These are phyloP conservation scores for Candida methanosorbosa DNA, from an alignment of 805 yeast genomes.

Conservation along the genomic window DNA sequence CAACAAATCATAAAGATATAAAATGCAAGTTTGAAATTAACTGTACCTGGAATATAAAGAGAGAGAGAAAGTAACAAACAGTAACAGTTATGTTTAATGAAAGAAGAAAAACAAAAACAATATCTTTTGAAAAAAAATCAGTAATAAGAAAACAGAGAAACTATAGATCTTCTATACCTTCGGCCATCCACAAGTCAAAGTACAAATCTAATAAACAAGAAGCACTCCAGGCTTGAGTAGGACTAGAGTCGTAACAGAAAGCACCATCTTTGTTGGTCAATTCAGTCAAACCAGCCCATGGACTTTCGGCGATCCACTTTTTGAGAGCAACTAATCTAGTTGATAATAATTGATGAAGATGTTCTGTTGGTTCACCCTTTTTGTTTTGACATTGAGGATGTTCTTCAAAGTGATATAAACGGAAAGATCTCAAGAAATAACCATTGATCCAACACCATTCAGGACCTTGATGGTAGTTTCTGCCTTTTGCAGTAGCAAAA, in stretches of 20 bases:
- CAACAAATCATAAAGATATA: too few species aligned
- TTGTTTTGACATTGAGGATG: slow-evolving; percentile 27
- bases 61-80: too few species aligned
- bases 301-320: slow-evolving; percentile 62
- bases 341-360: slow-evolving; percentile 50
- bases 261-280: slow-evolving; percentile 84
- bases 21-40: too few species aligned
- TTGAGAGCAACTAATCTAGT: slow-evolving; percentile 56
- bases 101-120: too few species aligned
- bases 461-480: slow-evolving; percentile 98
- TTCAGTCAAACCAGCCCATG: slow-evolving; percentile 93
- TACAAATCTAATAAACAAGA: slow-evolving; percentile 78
- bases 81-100: too few species aligned
- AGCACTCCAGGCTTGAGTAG: slow-evolving; percentile 96
- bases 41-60: too few species aligned
- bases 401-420: slow-evolving; percentile 38
- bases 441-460: slow-evolving; percentile 97
- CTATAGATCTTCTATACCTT: slow-evolving; percentile 3
- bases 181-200: slow-evolving; percentile 45
- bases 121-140: neutral
- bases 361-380: slow-evolving; percentile 33
- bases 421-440: slow-evolving; percentile 73
- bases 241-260: slow-evolving; percentile 78
- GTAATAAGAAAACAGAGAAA: neutral
- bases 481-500: slow-evolving; percentile 89